Conservation (phyloP, 176 grass and related monocot genomes). For the Carex cristatella region DNA sequence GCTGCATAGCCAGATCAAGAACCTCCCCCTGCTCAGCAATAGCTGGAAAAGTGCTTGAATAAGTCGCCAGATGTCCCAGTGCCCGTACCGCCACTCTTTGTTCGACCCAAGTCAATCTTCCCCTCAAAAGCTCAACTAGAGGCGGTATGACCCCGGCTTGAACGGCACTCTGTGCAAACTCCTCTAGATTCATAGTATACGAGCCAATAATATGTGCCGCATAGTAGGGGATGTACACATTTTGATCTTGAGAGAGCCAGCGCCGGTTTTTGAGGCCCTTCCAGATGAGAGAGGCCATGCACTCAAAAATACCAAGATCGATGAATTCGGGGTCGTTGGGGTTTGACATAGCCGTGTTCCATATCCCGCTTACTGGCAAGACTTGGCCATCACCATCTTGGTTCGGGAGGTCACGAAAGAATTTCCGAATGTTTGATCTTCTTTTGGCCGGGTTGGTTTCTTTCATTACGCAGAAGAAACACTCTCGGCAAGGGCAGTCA, state of each 20-base stretch:
- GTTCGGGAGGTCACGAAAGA: slow-evolving; percentile 89
- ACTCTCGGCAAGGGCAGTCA: slow-evolving; percentile 94
- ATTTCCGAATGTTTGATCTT: slow-evolving; percentile 78
- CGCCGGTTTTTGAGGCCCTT: slow-evolving; percentile 97
- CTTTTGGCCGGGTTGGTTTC: slow-evolving; percentile 88
- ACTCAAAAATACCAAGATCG: slow-evolving; percentile 91
- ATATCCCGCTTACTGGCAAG: slow-evolving; percentile 88
- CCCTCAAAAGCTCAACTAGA: slow-evolving; percentile 88
- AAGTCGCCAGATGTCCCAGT: slow-evolving; percentile 93
- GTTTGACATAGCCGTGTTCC: slow-evolving; percentile 98
- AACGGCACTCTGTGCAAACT: slow-evolving; percentile 85
- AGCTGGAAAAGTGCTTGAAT: slow-evolving; percentile 74
- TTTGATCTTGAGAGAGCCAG: slow-evolving; percentile 96
- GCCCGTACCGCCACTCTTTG: slow-evolving; percentile 97
- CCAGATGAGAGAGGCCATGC: slow-evolving; percentile 96
- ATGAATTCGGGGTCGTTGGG: slow-evolving; percentile 98
- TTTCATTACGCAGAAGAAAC: slow-evolving; percentile 99
- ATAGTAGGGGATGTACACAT: slow-evolving; percentile 98
- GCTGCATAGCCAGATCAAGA: slow-evolving; percentile 93
- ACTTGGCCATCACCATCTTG: slow-evolving; percentile 97
- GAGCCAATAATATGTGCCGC: slow-evolving; percentile 98
- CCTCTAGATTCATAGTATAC: slow-evolving; percentile 99
- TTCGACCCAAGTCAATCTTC: slow-evolving; percentile 97
- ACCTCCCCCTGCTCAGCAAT: slow-evolving; percentile 92
- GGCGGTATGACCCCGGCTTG: slow-evolving; percentile 89